These are phyloP conservation scores for Alternaria sp. DNA, from an alignment of 2,329 filamentous ascomycete species.

Conservation along the genomic window DNA sequence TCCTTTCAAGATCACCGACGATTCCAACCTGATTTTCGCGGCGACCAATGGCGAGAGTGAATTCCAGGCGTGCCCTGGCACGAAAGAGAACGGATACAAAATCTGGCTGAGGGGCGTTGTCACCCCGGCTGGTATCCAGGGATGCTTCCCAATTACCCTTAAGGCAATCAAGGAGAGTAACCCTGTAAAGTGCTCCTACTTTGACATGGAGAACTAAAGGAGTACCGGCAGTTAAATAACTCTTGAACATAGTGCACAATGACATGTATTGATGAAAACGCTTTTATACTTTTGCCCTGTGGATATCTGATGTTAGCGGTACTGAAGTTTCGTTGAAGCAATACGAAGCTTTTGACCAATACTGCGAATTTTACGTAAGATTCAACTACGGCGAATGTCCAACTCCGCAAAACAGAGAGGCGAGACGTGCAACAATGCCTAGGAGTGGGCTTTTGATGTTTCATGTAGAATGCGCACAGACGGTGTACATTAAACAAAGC, in stretches of 20 bases:
- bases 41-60: neutral
- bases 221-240: neutral
- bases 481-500: neutral
- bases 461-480: neutral
- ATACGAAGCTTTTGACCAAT: neutral
- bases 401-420: neutral
- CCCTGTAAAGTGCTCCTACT: slow-evolving; percentile 29
- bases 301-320: neutral
- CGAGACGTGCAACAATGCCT: neutral
- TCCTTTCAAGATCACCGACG: neutral
- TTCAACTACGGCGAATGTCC: neutral
- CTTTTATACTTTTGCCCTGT: neutral
- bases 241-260: neutral
- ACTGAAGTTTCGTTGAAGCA: neutral
- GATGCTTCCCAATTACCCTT: slow-evolving; percentile 47
- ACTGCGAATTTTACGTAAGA: neutral
- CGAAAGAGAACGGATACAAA: neutral
- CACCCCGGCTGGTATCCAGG: slow-evolving; percentile 38
- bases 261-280: neutral
- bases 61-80: neutral
- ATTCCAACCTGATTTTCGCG: neutral
- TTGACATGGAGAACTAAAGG: neutral
- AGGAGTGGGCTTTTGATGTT: neutral
- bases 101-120: slow-evolving; percentile 37
- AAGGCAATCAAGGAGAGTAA: slow-evolving; percentile 26